Evolutionary conservation across 176 grass and related monocot genomes (phyloP).

Genomic region (Phyllostachys edulis): DNA sequence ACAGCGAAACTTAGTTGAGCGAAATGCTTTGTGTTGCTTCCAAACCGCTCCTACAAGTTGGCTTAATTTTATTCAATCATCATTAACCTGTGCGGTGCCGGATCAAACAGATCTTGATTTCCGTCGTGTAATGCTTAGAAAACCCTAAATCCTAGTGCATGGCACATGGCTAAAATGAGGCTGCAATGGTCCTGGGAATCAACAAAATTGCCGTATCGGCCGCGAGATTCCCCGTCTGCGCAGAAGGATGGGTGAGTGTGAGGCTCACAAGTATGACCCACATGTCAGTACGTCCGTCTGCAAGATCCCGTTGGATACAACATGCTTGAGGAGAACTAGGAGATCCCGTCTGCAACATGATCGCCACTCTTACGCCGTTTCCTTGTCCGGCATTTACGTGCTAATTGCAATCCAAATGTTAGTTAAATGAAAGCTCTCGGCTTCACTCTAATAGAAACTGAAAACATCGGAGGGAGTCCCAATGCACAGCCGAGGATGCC

Average conservation of each 20-base stretch:
- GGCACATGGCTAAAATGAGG: conserved; percentile 34
- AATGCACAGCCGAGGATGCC: no score
- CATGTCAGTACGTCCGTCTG: neutral
- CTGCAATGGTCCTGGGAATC: no score
- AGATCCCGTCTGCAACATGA: no score
- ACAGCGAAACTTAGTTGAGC: neutral
- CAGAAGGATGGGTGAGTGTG: neutral
- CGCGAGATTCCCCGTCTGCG: neutral
- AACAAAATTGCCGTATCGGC: neutral
- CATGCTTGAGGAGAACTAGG: neutral
- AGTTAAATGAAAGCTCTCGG: no score
- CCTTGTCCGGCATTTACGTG: no score
- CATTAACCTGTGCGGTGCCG: conserved; percentile 3
- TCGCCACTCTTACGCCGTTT: no score
- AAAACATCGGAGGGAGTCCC: no score
- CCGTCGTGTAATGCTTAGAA: neutral
- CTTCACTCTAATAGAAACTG: no score
- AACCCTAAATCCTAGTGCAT: neutral
- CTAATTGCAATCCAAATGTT: no score
- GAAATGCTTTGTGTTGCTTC: conserved; percentile 35
- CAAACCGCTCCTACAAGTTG: neutral
- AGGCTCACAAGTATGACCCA: neutral
- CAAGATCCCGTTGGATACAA: neutral
- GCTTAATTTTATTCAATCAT: conserved; percentile 21
- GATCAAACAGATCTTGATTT: conserved; percentile 25